phyloP scores from a whole-genome alignment of 2,329 filamentous ascomycete species.

The Venturia effusa region DNA sequence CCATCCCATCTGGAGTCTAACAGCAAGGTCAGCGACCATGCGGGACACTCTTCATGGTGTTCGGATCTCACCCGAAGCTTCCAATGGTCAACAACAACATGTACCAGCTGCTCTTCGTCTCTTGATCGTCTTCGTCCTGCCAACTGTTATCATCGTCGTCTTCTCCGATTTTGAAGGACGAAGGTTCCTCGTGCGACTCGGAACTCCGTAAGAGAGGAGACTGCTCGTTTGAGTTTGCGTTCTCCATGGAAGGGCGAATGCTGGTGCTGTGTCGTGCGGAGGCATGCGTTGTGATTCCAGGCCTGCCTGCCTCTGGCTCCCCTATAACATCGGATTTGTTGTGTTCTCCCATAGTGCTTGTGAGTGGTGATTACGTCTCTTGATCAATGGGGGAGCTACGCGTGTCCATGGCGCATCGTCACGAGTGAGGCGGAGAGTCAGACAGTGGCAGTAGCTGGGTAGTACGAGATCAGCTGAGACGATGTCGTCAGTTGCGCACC shows the following conservation, averaged over 20 bases:
- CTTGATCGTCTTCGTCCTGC: conserved; percentile 40
- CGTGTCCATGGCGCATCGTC: conserved; percentile 1
- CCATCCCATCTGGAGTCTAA: conserved; percentile 85
- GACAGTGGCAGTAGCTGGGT: background rate
- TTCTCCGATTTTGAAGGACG: conserved; percentile 13
- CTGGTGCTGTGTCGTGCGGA: background rate
- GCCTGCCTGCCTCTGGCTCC: background rate
- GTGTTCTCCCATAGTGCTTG: background rate
- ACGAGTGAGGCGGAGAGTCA: background rate
- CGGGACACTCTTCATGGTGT: background rate
- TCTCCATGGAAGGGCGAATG: background rate
- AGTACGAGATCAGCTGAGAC: background rate
- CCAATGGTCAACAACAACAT: conserved; percentile 76
- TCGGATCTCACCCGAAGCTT: conserved; percentile 53
- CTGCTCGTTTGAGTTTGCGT: conserved; percentile 21
- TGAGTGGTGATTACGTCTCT: background rate
- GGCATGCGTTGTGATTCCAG: background rate
- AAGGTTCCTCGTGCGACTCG: conserved; percentile 21
- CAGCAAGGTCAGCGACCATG: conserved; percentile 11
- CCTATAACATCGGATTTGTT: background rate
- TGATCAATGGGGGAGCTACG: background rate
- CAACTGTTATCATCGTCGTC: conserved; percentile 25
- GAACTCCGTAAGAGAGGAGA: conserved; percentile 24
- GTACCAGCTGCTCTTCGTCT: conserved; percentile 75
- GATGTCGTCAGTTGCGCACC: background rate